Evolutionary conservation across 345 rosid genomes (phyloP), one percentile per base, ranked within the genome.

Genomic region (Citropsis articulata): DNA sequence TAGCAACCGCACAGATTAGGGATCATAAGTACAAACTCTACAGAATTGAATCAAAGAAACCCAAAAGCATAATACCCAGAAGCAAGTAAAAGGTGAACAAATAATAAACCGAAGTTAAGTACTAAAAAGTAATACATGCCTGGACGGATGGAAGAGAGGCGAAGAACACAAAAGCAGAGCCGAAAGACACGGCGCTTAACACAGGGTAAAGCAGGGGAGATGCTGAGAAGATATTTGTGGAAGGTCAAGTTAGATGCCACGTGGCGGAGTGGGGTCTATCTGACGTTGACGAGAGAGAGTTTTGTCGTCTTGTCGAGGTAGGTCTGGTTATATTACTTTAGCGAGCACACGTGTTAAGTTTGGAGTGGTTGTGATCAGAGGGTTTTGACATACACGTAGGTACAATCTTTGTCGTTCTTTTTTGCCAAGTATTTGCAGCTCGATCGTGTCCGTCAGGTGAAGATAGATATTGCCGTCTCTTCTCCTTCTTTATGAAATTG

Each of bases 141-240:
- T 60, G 62, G 62, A 48, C 66, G 6, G 27, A 42, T 69, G 28
- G 80, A 72, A 71, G 72, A 77, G 48, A 68, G 59, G 2, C 10
- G 79, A 72, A 38, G 36, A 8, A 14, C 35, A 22, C 48, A 16
- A 48, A 66, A 10, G 30, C 69, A 53, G 61, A 16, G 63, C 30
- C 19, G 13, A 65, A 50, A 75, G 4, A 22, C 33, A 6, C 61
- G 27, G 75, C 38, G 55, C 71, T 48, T 22, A n/a, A 38, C 27
- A n/a, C 65, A 55, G 56, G 61, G 7, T 38, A 50, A 66, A 50
- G 69, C 42, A 5, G 12, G 57, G 65, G 59, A 76, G 77, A 81
- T 77, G 83, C 67, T 30, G 42, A 63, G 63, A 69, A 79, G 86
- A 81, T 81, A 81, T 73, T 81, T 71, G 79, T 0, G n/a, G 38